Evolutionary conservation across 2,329 filamentous ascomycete genomes (phyloP).

Genomic region (Phaeosphaeria sp.): DNA sequence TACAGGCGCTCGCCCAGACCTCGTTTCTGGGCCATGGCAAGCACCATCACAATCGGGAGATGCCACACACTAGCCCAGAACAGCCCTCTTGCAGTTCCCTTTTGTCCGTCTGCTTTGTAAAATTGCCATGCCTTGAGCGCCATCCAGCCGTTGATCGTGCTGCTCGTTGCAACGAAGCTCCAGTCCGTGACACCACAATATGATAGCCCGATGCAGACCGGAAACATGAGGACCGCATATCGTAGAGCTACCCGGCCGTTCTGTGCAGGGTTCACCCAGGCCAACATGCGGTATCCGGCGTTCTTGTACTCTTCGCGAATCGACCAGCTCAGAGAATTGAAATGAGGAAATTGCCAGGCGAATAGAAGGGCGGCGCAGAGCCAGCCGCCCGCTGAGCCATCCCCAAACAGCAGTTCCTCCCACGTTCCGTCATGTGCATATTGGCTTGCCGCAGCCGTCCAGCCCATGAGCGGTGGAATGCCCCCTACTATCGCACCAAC

Average conservation of each 20-base stretch:
- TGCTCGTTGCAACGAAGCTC: conserved; percentile 81
- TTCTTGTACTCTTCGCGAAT: conserved; percentile 88
- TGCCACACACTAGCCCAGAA: conserved; percentile 99
- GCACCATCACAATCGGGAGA: conserved; percentile 84
- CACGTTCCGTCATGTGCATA: conserved; percentile 70
- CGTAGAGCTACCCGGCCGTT: conserved; percentile 88
- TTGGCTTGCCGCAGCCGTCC: conserved; percentile 92
- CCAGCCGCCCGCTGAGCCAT: conserved; percentile 81
- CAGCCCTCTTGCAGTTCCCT: conserved; percentile 79
- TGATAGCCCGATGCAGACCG: conserved; percentile 82
- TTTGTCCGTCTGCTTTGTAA: conserved; percentile 78
- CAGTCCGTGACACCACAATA: conserved; percentile 83
- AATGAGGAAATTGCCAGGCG: conserved; percentile 98
- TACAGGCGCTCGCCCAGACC: conserved; percentile 58
- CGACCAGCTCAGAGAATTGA: conserved; percentile 89
- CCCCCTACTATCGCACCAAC: conserved; percentile 90
- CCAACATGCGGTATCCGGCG: conserved; percentile 74
- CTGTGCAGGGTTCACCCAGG: conserved; percentile 83
- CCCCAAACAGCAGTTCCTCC: conserved; percentile 77
- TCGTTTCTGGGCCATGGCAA: conserved; percentile 92
- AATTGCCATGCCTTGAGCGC: conserved; percentile 79
- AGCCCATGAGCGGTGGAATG: conserved; percentile 96
- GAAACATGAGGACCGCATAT: conserved; percentile 85
- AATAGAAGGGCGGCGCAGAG: conserved; percentile 83
- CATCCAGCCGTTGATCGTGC: conserved; percentile 86